phyloP scores from a whole-genome alignment of 495 filamentous ascomycete species.

The Hypoxylon intermedium region DNA sequence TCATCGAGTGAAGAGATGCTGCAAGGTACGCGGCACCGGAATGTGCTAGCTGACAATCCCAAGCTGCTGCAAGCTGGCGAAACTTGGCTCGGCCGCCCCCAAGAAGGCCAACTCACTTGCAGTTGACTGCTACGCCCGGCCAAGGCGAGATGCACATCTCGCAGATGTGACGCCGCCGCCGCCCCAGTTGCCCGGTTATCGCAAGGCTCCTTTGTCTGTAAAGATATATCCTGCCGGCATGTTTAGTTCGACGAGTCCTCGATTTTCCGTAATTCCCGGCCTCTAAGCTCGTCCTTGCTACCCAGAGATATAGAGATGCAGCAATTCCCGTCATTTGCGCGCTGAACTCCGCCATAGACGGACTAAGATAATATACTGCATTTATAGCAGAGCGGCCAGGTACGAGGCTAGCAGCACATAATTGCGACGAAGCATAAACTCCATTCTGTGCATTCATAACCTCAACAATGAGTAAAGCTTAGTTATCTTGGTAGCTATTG shows the following conservation, averaged over 20 bases:
- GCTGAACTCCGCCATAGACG: no score
- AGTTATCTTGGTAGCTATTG: no score
- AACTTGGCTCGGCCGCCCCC: conserved; percentile 2
- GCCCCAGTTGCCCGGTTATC: neutral
- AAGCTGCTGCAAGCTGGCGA: conserved; percentile 20
- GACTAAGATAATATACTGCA: no score
- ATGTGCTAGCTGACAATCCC: conserved; percentile 15
- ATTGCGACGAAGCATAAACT: no score
- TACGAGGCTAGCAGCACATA: no score
- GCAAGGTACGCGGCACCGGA: conserved; percentile 34
- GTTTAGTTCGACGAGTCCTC: neutral
- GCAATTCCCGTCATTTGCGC: no score
- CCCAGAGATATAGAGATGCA: no score
- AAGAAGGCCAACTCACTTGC: conserved; percentile 12
- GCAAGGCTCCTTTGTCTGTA: neutral
- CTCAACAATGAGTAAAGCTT: no score
- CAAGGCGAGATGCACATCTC: conserved; percentile 9
- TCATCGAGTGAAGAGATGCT: conserved; percentile 25
- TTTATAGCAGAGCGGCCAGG: no score
- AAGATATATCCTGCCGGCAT: neutral
- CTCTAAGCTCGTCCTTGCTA: no score
- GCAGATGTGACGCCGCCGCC: neutral
- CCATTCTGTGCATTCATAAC: no score
- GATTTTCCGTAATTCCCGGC: no score
- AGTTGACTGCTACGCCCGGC: conserved; percentile 16